Evolutionary conservation across 2,329 filamentous ascomycete species (phyloP), one percentile per base, ranked within the genome.

Genomic region (Aspergillus felis): DNA sequence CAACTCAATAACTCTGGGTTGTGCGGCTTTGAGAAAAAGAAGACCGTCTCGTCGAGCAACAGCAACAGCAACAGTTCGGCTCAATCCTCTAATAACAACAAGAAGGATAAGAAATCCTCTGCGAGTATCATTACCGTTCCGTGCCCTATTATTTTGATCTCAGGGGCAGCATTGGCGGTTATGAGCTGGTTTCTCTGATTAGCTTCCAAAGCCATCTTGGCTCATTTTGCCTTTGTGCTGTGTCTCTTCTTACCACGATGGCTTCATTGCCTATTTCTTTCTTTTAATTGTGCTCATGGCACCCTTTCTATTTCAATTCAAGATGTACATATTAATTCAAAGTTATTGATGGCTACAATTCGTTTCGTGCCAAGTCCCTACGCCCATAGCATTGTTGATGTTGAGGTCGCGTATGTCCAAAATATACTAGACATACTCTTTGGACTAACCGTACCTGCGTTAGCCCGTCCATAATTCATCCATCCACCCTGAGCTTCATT

Each of bases 1-100:
- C 61, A 66, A 14, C 59, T 71, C 61, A 52, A 60, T 4, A 66
- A 67, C n/a, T 68, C 65, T 51, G 66, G 65, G 9, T 54, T 71
- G 28, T 71, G 69, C 49, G 68, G 69, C 3, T 64, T 51, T 32
- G 20, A 44, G 6, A 38, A 27, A 25, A 3, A 42, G 27, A 57
- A 53, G 41, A 29, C 46, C 8, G 12, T 27, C 17, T 53, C 8
- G 28, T 49, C 20, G 17, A 51, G 29, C 6, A 22, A 29, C 28
- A 29, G 28, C 28, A 10, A 12, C 28, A 10, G 28, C 6, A 22
- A 22, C 32, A 42, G 17, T 29, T 47, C 44, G 22, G 2, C 44
- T 3, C 20, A 14, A 5, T 1, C 12, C 32, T 27, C 22, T 47
- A 38, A 17, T 17, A 7, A 17, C 5, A 4, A 17, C 8, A 47